A percentile compares a stretch with the other conserved stretches of the same genome.
Evolutionary conservation across 164 flowering plant genomes (phyloP).

Genomic region (Stephania japonica): DNA sequence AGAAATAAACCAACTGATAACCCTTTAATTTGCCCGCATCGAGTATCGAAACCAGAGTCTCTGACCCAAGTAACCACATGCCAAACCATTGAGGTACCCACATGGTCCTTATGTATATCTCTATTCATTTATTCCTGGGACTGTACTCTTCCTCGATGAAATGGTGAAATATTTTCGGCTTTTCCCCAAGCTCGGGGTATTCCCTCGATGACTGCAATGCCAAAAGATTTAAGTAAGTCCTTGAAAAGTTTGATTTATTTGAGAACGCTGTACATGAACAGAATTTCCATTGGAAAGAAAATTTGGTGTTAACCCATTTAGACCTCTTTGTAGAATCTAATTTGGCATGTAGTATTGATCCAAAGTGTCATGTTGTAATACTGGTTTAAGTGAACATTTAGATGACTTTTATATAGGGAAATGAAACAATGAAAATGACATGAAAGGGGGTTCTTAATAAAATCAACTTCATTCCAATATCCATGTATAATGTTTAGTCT

Average conservation of each 20-base stretch:
- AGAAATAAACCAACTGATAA: too few relatives aligned
- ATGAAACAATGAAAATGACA: background rate
- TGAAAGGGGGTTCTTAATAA: background rate
- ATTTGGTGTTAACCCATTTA: background rate
- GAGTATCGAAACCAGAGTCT: too few relatives aligned
- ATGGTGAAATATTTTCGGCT: background rate
- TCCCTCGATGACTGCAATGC: background rate
- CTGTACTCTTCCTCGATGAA: background rate
- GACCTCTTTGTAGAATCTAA: background rate
- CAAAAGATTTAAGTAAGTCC: background rate
- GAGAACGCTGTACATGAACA: background rate
- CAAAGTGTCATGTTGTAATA: background rate
- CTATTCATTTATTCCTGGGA: background rate
- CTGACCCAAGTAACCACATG: too few relatives aligned
- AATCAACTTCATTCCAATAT: too few relatives aligned
- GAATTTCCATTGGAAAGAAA: background rate
- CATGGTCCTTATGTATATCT: too few relatives aligned
- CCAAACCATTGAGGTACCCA: too few relatives aligned
- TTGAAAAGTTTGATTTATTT: background rate
- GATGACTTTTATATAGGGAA: background rate
- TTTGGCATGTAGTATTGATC: background rate
- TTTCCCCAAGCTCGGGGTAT: background rate
- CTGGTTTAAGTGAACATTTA: background rate
- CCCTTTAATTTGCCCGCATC: too few relatives aligned
- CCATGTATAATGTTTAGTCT: background rate